Evolutionary conservation across 805 yeast genomes (phyloP).

Genomic region (Candida vaughaniae): DNA sequence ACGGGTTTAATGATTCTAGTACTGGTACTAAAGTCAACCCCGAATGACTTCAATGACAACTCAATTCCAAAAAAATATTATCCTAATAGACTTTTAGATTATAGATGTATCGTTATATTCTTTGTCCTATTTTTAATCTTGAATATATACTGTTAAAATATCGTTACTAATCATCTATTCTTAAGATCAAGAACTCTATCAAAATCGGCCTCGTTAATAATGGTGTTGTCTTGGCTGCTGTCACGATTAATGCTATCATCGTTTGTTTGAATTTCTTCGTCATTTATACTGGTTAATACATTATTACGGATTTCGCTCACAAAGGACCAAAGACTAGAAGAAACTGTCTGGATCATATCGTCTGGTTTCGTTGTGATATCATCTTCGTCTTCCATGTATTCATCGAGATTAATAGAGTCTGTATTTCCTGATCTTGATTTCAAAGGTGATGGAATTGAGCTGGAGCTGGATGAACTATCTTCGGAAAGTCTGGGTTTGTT

Average conservation of each 20-base stretch:
- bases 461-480: conserved; percentile 24
- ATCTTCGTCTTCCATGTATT: conserved; percentile 11
- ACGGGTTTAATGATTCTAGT: conserved; percentile 29
- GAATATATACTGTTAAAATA: background rate
- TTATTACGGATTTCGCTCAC: conserved; percentile 41
- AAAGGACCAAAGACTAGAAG: conserved; percentile 43
- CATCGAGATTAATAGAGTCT: conserved; percentile 11
- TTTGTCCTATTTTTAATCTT: background rate
- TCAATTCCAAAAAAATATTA: conserved; percentile 6
- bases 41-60: conserved; percentile 1
- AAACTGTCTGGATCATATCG: conserved; percentile 42
- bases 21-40: conserved; percentile 8
- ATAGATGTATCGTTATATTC: conserved; percentile 8
- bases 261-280: conserved; percentile 2
- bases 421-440: conserved; percentile 18
- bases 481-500: conserved; percentile 19
- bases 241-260: conserved; percentile 4
- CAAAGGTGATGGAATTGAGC: conserved; percentile 26
- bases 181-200: conserved; percentile 4
- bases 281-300: conserved; percentile 19
- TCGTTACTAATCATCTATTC: conserved; percentile 1
- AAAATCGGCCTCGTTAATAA: conserved; percentile 10
- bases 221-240: conserved; percentile 6
- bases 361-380: conserved; percentile 16
- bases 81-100: conserved; percentile 9